A percentile compares a stretch with the other conserved stretches of the same genome.
phyloP scores from a whole-genome alignment of 2,329 filamentous ascomycete species.

The Cytospora paraplurivora region DNA sequence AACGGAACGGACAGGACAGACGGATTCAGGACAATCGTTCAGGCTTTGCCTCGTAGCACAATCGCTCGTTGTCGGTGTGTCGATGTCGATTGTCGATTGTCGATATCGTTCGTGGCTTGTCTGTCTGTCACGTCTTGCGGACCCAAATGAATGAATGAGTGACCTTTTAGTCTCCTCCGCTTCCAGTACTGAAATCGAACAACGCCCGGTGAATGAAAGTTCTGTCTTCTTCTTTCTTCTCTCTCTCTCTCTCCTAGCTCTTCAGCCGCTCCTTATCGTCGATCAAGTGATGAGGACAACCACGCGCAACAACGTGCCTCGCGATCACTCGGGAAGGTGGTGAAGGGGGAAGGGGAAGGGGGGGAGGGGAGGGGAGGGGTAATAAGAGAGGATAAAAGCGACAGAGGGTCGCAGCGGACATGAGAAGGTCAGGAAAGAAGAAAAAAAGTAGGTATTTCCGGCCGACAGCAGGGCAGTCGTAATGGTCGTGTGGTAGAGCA shows the following conservation, averaged over 20 bases:
- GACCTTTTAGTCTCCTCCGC: constrained; percentile 20
- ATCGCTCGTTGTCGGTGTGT: background rate
- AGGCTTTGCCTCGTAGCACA: background rate
- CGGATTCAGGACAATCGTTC: background rate
- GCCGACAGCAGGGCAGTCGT: background rate
- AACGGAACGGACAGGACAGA: constrained; percentile 23
- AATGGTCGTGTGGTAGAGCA: background rate
- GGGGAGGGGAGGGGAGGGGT: constrained; percentile 2
- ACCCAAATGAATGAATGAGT: background rate
- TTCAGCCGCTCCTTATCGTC: constrained; percentile 26
- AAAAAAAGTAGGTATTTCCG: background rate
- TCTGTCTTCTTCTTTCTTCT: background rate
- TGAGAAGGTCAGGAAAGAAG: background rate
- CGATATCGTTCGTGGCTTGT: background rate
- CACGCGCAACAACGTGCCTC: constrained; percentile 29
- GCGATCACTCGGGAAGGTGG: constrained; percentile 27
- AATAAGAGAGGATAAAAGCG: constrained; percentile 2
- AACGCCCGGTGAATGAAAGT: too few relatives aligned
- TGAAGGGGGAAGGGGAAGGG: constrained; percentile 5
- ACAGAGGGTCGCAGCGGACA: constrained; percentile 3
- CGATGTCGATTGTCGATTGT: background rate
- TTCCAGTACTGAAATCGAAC: constrained; percentile 9
- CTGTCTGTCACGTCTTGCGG: background rate
- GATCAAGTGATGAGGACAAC: constrained; percentile 28
- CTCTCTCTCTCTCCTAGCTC: constrained; percentile 12